phyloP scores from a whole-genome alignment of 2,329 filamentous ascomycete species.

The Trichothecium sympodiale region DNA sequence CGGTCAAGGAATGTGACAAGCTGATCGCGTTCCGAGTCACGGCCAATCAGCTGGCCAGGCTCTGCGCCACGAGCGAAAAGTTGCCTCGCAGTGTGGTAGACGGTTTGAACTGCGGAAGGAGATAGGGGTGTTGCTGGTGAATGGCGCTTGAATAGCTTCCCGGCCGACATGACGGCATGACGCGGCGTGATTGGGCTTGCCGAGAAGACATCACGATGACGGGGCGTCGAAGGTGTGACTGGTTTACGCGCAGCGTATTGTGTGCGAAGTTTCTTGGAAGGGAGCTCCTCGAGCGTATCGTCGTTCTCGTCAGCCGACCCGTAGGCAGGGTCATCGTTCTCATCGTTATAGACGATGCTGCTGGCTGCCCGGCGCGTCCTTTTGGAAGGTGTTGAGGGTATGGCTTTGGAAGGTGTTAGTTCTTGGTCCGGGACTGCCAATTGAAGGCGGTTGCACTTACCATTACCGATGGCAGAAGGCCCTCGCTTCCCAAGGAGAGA shows the following conservation, averaged over 20 bases:
- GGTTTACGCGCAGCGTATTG: conserved; percentile 17
- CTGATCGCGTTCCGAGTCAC: conserved; percentile 57
- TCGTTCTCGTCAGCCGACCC: conserved; percentile 30
- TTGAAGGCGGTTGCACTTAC: conserved; percentile 13
- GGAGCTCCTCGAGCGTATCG: conserved; percentile 22
- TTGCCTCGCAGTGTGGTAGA: conserved; percentile 82
- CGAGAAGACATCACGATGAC: conserved; percentile 68
- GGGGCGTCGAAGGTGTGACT: conserved; percentile 61
- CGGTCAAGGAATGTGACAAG: conserved; percentile 58
- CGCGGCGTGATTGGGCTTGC: conserved; percentile 68
- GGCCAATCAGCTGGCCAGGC: conserved; percentile 65
- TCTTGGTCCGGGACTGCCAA: background rate
- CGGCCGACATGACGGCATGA: conserved; percentile 69
- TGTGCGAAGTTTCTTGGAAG: conserved; percentile 22
- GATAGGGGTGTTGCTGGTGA: conserved; percentile 68
- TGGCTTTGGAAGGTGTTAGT: background rate
- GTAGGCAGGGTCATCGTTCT: conserved; percentile 47
- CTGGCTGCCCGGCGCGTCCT: conserved; percentile 23
- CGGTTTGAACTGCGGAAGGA: conserved; percentile 56
- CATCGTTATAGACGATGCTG: conserved; percentile 44
- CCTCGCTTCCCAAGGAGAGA: conserved; percentile 21
- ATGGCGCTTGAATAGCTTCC: conserved; percentile 63
- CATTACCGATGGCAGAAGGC: conserved; percentile 15
- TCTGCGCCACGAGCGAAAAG: conserved; percentile 73
- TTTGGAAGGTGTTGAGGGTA: conserved; percentile 4